Evolutionary conservation across 2,329 filamentous ascomycete genomes (phyloP), one percentile per base, ranked within the genome.

Genomic region (Fusarium veterinarium): DNA sequence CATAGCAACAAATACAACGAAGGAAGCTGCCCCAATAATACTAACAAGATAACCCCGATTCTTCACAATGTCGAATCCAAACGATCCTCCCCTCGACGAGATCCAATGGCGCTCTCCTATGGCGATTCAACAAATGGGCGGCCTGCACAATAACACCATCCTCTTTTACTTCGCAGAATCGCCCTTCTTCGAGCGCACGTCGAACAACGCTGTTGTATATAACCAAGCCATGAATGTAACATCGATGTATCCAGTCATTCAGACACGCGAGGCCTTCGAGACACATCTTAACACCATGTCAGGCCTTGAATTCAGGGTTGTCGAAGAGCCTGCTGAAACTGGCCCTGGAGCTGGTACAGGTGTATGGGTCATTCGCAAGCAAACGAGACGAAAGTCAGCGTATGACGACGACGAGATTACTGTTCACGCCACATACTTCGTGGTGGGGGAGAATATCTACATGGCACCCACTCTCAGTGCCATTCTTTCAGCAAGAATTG

Each of bases 321-420:
- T 89, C 41, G 88, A 91, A 77, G 89, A 91, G 72, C 90, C 90
- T 2, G 89, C 89, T 33, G 89, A 91, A 79, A 90, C 87, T 75
- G 88, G 85, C 0, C 89, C 89, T 0, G 89, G 89, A n/a, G 90
- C 88, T 44, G 90, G 90, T 49, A 91, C 90, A 0, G 90, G 90
- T 33, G 89, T 92, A 13, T 92, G 90, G 90, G 88, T 92, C 33
- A 91, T 92, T 74, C 87, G 90, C 76, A 92, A 92, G 83, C 91
- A 92, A 81, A 90, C 87, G 31, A 84, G 91, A 55, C 85, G 87
- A 67, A 91, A 91, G 81, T 83, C 85, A 19, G 83, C 66, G 20
- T 85, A 84, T 9, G 82, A 85, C 19, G 87, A 89, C 31, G 89
- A 91, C 72, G 89, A 91, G 67, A 84, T 92, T 31, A 87, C 81